These are phyloP conservation scores for Patellaria atrata DNA, from an alignment of 495 filamentous ascomycete genomes.

Conservation along the genomic window DNA sequence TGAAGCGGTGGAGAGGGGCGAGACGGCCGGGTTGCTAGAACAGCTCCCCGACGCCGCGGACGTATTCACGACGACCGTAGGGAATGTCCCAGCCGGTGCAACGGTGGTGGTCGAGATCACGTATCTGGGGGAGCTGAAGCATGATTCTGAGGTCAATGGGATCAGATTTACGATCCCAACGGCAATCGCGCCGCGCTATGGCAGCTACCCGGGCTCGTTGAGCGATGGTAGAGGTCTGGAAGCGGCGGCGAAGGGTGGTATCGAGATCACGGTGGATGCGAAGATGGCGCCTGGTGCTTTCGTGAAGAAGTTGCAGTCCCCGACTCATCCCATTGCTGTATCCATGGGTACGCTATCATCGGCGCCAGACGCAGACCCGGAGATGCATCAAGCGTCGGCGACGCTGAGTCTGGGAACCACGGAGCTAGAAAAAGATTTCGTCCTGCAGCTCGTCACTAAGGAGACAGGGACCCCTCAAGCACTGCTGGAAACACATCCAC, in stretches of 20 bases:
- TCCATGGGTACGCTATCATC: slow-evolving; percentile 42
- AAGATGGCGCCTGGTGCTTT: slow-evolving; percentile 38
- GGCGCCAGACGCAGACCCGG: slow-evolving; percentile 30
- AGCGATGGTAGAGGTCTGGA: slow-evolving; percentile 10
- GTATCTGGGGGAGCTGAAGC: slow-evolving; percentile 53
- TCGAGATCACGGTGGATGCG: slow-evolving; percentile 46
- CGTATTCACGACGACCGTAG: slow-evolving; percentile 49
- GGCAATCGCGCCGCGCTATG: slow-evolving; percentile 48
- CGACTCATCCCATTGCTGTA: slow-evolving; percentile 52
- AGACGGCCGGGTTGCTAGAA: slow-evolving; percentile 47
- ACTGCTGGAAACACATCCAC: slow-evolving; percentile 47
- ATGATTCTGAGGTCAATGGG: slow-evolving; percentile 47
- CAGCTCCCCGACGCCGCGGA: slow-evolving; percentile 42
- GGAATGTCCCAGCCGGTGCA: slow-evolving; percentile 43
- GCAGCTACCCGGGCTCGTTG: slow-evolving; percentile 27
- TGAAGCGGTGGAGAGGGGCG: slow-evolving; percentile 38
- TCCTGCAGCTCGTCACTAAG: slow-evolving; percentile 41
- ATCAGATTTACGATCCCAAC: slow-evolving; percentile 52
- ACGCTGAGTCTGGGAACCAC: slow-evolving; percentile 36
- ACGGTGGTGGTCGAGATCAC: slow-evolving; percentile 43
- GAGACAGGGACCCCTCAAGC: slow-evolving; percentile 43
- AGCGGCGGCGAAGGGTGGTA: slow-evolving; percentile 25
- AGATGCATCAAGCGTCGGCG: slow-evolving; percentile 43
- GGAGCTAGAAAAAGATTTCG: slow-evolving; percentile 36
- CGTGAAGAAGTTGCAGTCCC: slow-evolving; percentile 46